Conservation (phyloP, 768 basidiomycete species). For the Chalciporus chontae region DNA sequence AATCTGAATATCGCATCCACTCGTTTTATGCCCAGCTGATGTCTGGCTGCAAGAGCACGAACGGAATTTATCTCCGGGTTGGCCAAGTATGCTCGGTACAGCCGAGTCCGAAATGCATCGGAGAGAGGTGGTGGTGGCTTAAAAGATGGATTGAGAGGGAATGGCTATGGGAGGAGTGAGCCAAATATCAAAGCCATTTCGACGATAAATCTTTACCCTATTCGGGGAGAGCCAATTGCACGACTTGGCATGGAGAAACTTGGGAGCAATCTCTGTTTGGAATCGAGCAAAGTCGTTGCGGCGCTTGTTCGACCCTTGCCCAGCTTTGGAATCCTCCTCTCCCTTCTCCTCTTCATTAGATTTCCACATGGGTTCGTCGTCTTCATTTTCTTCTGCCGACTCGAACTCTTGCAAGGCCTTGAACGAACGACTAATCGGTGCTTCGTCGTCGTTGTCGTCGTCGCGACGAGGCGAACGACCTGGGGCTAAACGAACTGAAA, state of each 20-base stretch:
- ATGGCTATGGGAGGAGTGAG: conserved; percentile 51
- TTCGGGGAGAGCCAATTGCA: conserved; percentile 61
- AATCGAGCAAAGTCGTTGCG: conserved; percentile 14
- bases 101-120: conserved; percentile 48
- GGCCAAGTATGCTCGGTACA: conserved; percentile 61
- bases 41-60: conserved; percentile 56
- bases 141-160: conserved; percentile 83
- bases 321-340: background rate
- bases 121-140: conserved; percentile 76
- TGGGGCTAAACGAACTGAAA: conserved; percentile 9
- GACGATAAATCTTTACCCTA: conserved; percentile 44
- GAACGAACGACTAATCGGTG: background rate
- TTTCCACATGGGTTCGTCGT: background rate
- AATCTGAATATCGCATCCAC: conserved; percentile 80
- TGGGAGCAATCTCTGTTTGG: conserved; percentile 14
- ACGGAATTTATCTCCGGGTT: conserved; percentile 55
- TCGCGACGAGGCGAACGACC: conserved; percentile 1
- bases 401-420: background rate
- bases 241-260: conserved; percentile 34
- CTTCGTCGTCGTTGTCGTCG: background rate
- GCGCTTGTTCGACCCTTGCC: conserved; percentile 15
- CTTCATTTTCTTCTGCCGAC: background rate
- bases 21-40: conserved; percentile 71
- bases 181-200: background rate
- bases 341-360: background rate